Conservation (phyloP, 441 rosid species). For the Arabidopsis hybrid region DNA sequence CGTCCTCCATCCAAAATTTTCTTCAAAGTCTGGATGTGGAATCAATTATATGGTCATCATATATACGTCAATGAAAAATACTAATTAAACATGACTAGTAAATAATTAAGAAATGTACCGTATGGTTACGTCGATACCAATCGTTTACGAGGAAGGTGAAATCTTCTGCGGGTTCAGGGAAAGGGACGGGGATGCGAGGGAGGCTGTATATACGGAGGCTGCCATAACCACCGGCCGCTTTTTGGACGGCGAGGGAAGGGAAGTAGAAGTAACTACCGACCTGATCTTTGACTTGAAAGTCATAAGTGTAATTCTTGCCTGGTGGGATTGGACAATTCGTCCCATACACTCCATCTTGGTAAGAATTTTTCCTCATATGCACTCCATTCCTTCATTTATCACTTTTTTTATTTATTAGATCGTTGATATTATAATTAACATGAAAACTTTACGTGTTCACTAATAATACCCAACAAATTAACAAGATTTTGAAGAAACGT, state of each 20-base stretch:
- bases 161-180: conserved; percentile 66
- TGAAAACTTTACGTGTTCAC: conserved; percentile 28
- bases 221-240: conserved; percentile 69
- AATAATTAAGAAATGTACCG: conserved; percentile 40
- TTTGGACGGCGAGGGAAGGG: conserved; percentile 65
- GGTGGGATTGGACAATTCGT: conserved; percentile 79
- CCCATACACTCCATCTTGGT: conserved; percentile 66
- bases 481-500: conserved; percentile 19
- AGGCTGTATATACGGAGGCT: conserved; percentile 64
- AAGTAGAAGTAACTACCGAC: conserved; percentile 69
- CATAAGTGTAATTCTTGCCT: conserved; percentile 66
- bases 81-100: not conserved
- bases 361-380: conserved; percentile 67
- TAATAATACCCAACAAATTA: not conserved
- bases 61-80: not conserved
- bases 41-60: not conserved
- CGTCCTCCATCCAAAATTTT: conserved; percentile 54
- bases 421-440: not conserved
- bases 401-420: conserved; percentile 8
- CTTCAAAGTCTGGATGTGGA: conserved; percentile 47
- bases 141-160: conserved; percentile 65
- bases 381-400: conserved; percentile 59
- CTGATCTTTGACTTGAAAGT: conserved; percentile 65
- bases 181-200: conserved; percentile 70
- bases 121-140: conserved; percentile 57